Base-by-base conservation (phyloP, 1,139 yeast species). In the Yamadazyma atlantica region DNA sequence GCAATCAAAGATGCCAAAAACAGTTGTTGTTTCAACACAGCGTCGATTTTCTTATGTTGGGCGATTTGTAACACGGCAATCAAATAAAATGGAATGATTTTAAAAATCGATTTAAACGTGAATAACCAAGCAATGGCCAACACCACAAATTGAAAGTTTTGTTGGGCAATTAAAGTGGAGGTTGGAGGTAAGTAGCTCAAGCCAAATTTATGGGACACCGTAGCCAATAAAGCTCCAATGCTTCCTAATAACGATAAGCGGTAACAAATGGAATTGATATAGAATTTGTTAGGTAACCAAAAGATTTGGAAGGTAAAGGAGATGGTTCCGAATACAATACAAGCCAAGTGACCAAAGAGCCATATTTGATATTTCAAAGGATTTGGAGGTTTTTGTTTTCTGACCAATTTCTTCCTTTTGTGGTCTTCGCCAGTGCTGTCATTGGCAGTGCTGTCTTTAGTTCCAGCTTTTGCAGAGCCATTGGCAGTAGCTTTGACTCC, bases 31-130 rank as follows among this genome's bases (percentile, higher is more conserved):
- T 68, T 64, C 35, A 67, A 54, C 8, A 81, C 57, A 5, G 70
- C 66, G 7, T 57, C 49, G 21, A 80, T 46, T 13, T 78, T 63
- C 51, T 64, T 68, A 36, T 54, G 51, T 23, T 56, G 51, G 1
- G 76, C 61, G 34, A 84, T 40, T 49, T 85, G 92, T 49, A 84
- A 64, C 21, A 75, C 43, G 11, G 90, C 71, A 36, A 82, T 64
- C 35, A 80, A 52, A 46, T 70, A 64, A 54, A 66, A 81, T 16
- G 92, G 92, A 15, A 80, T 43, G 34, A 84, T 50, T 55, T 84
- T 84, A 60, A 80, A 82, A n/a, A 77, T 59, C 1, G 88, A 80
- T 45, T 74, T 69, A 59, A 85, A 79, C 23, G 84, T 78, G 42
- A 82, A 59, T 32, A 79, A 54, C 90, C 90, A 84, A 24, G 78